A percentile compares a stretch with the other conserved stretches of the same genome.
Conservation (phyloP, 176 grass and related monocot genomes). For the Oryza nivara region DNA sequence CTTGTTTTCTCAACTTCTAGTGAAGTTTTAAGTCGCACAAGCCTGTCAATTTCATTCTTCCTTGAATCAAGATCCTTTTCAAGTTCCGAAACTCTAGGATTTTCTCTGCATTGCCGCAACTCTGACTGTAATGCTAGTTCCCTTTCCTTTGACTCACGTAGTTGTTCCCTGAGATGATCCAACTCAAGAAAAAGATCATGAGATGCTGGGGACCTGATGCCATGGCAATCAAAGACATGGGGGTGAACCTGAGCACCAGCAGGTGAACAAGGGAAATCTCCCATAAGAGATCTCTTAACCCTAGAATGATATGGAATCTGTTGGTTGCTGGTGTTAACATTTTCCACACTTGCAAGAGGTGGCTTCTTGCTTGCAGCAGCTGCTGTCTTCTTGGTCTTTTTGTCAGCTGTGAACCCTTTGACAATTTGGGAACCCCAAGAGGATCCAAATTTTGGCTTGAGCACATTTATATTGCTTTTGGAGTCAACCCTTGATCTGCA, state of each 20-base stretch:
- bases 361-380: conserved; percentile 73
- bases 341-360: conserved; percentile 55
- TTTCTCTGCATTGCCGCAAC: conserved; percentile 74
- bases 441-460: conserved; percentile 83
- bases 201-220: conserved; percentile 74
- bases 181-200: conserved; percentile 94
- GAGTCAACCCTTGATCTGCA: conserved; percentile 73
- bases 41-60: conserved; percentile 67
- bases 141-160: conserved; percentile 89
- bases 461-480: conserved; percentile 56
- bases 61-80: conserved; percentile 82
- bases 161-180: conserved; percentile 85
- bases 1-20: conserved; percentile 75
- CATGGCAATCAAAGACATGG: conserved; percentile 75
- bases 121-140: conserved; percentile 72
- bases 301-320: conserved; percentile 72
- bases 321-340: conserved; percentile 54
- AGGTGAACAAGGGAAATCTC: conserved; percentile 81
- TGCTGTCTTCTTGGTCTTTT: conserved; percentile 78
- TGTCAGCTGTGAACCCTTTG: conserved; percentile 87
- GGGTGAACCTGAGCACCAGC: conserved; percentile 93
- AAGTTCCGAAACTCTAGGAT: conserved; percentile 72
- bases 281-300: conserved; percentile 89
- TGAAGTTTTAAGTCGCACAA: conserved; percentile 53
- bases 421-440: conserved; percentile 99